Base-by-base conservation (phyloP, 768 basidiomycete species). In the Sarcodon aspratus region DNA sequence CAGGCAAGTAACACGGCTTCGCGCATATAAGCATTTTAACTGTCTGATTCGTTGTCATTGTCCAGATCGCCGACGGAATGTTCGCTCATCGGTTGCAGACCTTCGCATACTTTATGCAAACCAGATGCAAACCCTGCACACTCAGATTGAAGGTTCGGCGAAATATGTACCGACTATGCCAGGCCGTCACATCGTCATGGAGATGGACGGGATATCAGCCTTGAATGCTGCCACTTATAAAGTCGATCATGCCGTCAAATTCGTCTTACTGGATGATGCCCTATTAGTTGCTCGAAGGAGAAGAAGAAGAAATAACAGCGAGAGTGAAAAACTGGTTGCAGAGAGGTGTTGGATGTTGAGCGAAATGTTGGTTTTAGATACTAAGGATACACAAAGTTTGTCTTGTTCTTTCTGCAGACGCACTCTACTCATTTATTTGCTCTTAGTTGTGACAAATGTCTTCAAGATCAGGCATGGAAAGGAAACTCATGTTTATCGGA, bases 211-310 rank as follows among this genome's bases (percentile, higher is more conserved):
- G 12, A 80, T 97, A 36, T 73, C 81, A 50, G 81, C 87, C 47
- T 71, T 99, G 42, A 94, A 98, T 54, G 76, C 92, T 2, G 95
- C 96, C 3, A 99, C 95, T 1, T 98, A 97, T 74, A 95, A 91
- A 65, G 75, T 87, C 32, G 80, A 87, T 45, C 85, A 87, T 48
- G 76, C 81, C 37, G 92, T 95, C 21, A 82, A 86, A 54, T 84
- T 99, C 61, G 87, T 97, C 44, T 70, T 98, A 10, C 69, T 99
- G 27, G 91, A 95, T 60, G 96, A 99, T 63, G 76, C 89, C 9
- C 79, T 98, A 18, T 71, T 98, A 35, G 85, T 98, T 0, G 92
- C 92, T 1, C 78, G 82, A 58, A 75, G 85, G 59, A 70, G 90
- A 51, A 72, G 82, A 50, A 71, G 81, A 47, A 64, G 71, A 47